Conservation (phyloP, 306 rosid genomes). For the Malus sieversii region DNA sequence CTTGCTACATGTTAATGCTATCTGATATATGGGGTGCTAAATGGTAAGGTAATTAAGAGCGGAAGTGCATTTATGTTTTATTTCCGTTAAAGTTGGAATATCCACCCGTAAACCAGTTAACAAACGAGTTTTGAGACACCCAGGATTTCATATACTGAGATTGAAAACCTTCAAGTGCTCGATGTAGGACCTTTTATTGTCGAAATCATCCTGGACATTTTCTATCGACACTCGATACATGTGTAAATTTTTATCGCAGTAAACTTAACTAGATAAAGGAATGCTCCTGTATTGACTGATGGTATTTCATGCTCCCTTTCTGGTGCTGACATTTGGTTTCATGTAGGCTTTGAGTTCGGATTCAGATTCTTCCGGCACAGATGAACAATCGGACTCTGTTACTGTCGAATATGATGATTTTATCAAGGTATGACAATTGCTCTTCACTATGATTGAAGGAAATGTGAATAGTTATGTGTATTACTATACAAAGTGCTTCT, state of each 20-base stretch:
- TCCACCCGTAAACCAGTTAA: background rate
- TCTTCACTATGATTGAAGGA: background rate
- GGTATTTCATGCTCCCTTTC: background rate
- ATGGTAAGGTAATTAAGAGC: background rate
- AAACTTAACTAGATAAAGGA: background rate
- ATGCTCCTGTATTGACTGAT: background rate
- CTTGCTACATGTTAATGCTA: background rate
- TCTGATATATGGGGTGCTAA: background rate
- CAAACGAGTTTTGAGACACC: background rate
- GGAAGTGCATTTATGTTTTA: background rate
- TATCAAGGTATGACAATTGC: slow-evolving; percentile 48
- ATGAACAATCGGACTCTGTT: slow-evolving; percentile 51
- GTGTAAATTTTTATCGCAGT: background rate
- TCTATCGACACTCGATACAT: background rate
- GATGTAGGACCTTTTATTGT: background rate
- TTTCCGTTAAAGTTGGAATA: background rate
- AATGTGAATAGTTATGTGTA: background rate
- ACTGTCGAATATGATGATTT: slow-evolving; percentile 64
- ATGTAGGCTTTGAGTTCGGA: slow-evolving; percentile 53
- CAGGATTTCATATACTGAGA: no score
- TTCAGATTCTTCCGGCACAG: slow-evolving; percentile 46
- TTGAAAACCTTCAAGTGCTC: background rate
- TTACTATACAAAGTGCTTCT: background rate
- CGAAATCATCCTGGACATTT: background rate
- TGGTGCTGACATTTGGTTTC: slow-evolving; percentile 8